phyloP scores from a whole-genome alignment of 129 eudicot genomes.

The Tagetes erecta region DNA sequence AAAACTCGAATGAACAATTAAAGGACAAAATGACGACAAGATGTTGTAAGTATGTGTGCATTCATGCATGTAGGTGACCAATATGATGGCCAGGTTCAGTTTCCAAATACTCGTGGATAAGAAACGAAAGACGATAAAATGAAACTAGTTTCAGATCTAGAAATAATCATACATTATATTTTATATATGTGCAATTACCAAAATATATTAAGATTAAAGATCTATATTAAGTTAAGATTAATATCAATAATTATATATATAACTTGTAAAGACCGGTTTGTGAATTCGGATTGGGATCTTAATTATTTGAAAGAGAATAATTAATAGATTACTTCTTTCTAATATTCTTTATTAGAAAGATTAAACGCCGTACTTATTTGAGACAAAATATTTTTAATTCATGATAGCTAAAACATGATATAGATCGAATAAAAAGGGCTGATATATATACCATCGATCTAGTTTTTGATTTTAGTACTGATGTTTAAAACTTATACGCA shows the following conservation, averaged over 20 bases:
- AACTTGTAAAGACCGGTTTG: too few species aligned
- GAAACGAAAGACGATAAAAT: background rate
- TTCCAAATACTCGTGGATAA: background rate
- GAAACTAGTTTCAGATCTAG: background rate
- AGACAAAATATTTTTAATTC: too few species aligned
- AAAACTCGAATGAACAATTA: background rate
- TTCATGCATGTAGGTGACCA: slow-evolving; percentile 2
- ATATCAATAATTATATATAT: too few species aligned
- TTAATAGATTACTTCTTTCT: background rate
- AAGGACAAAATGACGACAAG: slow-evolving; percentile 17
- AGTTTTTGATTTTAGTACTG: too few species aligned
- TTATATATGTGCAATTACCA: background rate
- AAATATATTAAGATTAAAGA: background rate
- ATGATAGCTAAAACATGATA: too few species aligned
- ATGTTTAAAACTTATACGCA: too few species aligned
- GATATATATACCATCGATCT: too few species aligned
- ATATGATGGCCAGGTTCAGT: slow-evolving; percentile 12
- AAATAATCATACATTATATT: background rate
- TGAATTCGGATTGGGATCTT: background rate
- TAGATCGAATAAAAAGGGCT: too few species aligned
- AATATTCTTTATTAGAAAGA: too few species aligned
- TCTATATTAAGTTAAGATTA: too few species aligned
- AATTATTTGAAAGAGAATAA: too few species aligned
- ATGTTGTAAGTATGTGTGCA: slow-evolving; percentile 17
- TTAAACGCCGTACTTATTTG: too few species aligned